Base-by-base conservation (phyloP, 1,284 basidiomycete species). In the Mycosarcoma maydis region DNA sequence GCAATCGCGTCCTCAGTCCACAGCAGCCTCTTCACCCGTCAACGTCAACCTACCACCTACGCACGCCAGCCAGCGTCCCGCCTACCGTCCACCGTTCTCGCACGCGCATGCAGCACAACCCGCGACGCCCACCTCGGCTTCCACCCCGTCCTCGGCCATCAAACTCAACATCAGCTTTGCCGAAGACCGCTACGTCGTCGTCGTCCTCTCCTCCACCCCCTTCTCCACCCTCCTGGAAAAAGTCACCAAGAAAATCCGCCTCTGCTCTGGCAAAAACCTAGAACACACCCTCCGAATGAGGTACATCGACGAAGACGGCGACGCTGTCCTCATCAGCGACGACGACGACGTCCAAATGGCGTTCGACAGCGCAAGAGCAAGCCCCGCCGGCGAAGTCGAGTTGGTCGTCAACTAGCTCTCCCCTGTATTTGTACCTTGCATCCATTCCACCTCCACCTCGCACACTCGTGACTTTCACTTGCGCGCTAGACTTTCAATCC, bases 181-280 rank as follows among this genome's bases (percentile, higher is more conserved):
- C 75, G 89, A 92, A 73, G 94, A 96, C 80, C 89, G 92, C 48
- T 96, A 94, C 80, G 90, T 94, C 64, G 91, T 98, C 60, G 91
- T 93, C 80, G 91, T 95, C 11, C 86, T 92, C 32, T 86, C 89
- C 34, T 83, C 85, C 55, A 91, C 90, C 19, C 87, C 90, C 75
- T 95, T 90, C 81, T 85, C 84, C 53, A 90, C 92, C 32, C 85
- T 98, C 42, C 88, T 94, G 58, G 90, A 94, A 78, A 91, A 90
- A 81, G 92, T 98, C 3, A 88, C 90, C 26, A 90, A 90, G 84
- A 98, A 98, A 86, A 92, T 97, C 72, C 87, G 91, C 20, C 84
- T 94, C 3, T 73, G 71, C 26, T 56, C 53, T n/a, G 73, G 59
- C 29, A 59, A 57, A 26, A 5, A 37, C 4, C 49, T 58, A 2